A percentile compares a stretch with the other conserved stretches of the same genome.
phyloP scores from a whole-genome alignment of 768 basidiomycete genomes.

The Tubosaeta sp. region DNA sequence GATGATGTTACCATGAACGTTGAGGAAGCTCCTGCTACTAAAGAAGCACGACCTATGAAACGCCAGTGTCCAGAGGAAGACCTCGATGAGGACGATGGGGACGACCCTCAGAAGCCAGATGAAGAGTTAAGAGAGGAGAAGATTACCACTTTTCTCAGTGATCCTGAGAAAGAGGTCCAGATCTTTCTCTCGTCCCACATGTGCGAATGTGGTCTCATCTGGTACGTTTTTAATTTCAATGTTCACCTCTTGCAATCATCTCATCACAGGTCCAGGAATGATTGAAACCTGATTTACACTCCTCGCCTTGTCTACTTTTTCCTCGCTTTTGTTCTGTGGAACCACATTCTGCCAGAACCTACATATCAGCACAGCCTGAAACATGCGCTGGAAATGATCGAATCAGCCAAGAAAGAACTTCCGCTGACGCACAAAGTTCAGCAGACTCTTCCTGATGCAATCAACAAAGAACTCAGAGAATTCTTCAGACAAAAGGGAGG shows the following conservation, averaged over 20 bases:
- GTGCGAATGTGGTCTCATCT: constrained; percentile 63
- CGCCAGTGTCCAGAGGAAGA: constrained; percentile 22
- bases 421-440: constrained; percentile 40
- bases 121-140: constrained; percentile 40
- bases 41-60: constrained; percentile 15
- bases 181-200: constrained; percentile 72
- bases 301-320: too few species aligned
- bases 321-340: constrained; percentile 59
- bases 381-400: constrained; percentile 41
- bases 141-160: constrained; percentile 50
- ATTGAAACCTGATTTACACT: too few species aligned
- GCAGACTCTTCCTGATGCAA: constrained; percentile 37
- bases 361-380: constrained; percentile 42
- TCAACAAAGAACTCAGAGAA: constrained; percentile 45
- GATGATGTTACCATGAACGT: constrained; percentile 15
- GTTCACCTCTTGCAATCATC: not conserved
- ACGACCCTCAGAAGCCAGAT: constrained; percentile 31
- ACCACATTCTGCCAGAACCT: constrained; percentile 47
- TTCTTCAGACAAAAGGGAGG: constrained; percentile 48
- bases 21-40: not conserved
- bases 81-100: constrained; percentile 26
- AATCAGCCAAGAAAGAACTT: constrained; percentile 40
- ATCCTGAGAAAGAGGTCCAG: constrained; percentile 54
- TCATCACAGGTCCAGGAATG: constrained; percentile 33
- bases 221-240: constrained; percentile 38